Evolutionary conservation across 495 filamentous ascomycete species (phyloP).

Genomic region (Hypoxylon cercidicola): DNA sequence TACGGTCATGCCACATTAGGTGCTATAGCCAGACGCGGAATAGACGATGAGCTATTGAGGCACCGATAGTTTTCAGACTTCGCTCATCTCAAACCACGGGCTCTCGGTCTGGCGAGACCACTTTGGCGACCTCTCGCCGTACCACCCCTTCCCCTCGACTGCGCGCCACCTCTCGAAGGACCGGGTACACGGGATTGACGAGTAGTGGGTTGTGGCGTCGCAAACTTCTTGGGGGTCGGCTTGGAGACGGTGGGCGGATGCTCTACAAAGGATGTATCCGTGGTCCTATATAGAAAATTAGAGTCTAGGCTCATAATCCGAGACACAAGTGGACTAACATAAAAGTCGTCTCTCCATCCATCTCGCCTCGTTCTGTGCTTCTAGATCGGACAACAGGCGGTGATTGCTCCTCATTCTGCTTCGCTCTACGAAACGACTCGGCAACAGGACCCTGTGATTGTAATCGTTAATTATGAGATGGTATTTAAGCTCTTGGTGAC

Average conservation of each 20-base stretch:
- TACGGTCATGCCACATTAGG: background rate
- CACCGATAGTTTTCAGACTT: constrained; percentile 2
- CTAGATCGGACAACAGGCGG: constrained; percentile 30
- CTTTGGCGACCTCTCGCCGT: constrained; percentile 44
- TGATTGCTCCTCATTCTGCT: constrained; percentile 60
- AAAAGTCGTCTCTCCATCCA: constrained; percentile 81
- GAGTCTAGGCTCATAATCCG: constrained; percentile 6
- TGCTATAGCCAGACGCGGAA: background rate
- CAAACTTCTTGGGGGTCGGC: constrained; percentile 69
- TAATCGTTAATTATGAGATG: constrained; percentile 6
- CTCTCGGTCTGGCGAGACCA: constrained; percentile 43
- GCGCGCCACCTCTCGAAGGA: constrained; percentile 53
- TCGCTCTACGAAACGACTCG: constrained; percentile 77
- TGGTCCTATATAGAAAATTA: constrained; percentile 71
- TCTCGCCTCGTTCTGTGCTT: constrained; percentile 45
- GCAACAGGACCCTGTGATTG: constrained; percentile 55
- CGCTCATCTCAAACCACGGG: constrained; percentile 47
- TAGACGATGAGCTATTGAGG: background rate
- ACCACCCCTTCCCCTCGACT: constrained; percentile 39
- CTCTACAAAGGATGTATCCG: constrained; percentile 93
- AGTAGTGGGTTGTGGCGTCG: constrained; percentile 56
- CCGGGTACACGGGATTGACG: constrained; percentile 56
- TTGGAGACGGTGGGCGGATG: constrained; percentile 80
- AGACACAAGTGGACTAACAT: constrained; percentile 66
- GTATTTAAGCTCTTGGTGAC: background rate